Conservation (phyloP, 768 basidiomycete genomes). For the Auricularia cornea region DNA sequence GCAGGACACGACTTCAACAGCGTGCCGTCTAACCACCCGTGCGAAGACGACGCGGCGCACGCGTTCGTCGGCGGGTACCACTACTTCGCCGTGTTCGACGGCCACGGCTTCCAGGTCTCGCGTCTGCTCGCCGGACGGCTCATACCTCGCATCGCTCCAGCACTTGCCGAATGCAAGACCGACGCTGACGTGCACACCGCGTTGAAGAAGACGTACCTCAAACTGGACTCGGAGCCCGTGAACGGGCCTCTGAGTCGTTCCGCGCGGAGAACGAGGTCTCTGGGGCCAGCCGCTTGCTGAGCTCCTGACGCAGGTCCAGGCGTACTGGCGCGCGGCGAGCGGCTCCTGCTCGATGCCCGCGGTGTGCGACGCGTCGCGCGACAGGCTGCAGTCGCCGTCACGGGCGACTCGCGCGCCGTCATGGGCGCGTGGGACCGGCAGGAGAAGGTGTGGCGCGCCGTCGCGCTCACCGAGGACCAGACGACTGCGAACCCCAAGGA, state of each 20-base stretch:
- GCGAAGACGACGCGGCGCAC: background rate
- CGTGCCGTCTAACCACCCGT: background rate
- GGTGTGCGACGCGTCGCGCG: slow-evolving; percentile 34
- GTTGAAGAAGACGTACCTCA: slow-evolving; percentile 67
- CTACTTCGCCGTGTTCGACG: slow-evolving; percentile 78
- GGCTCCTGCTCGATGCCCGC: slow-evolving; percentile 39
- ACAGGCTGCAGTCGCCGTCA: slow-evolving; percentile 35
- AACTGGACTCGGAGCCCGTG: slow-evolving; percentile 75
- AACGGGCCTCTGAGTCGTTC: slow-evolving; percentile 61
- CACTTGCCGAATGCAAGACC: slow-evolving; percentile 46
- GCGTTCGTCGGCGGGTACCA: background rate
- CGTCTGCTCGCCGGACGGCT: slow-evolving; percentile 73
- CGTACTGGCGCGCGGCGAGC: slow-evolving; percentile 20
- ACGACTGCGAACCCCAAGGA: slow-evolving; percentile 28
- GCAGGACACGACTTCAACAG: background rate
- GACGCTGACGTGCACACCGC: slow-evolving; percentile 32
- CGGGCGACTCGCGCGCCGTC: slow-evolving; percentile 43
- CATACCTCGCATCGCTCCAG: slow-evolving; percentile 73
- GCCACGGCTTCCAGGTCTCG: slow-evolving; percentile 85
- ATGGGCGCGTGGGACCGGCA: slow-evolving; percentile 33
- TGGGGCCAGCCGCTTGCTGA: slow-evolving; percentile 26
- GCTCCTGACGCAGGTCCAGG: background rate
- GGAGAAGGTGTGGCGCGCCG: slow-evolving; percentile 31
- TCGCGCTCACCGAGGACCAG: slow-evolving; percentile 40
- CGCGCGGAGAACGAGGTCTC: background rate